Base-by-base conservation (phyloP, 192 early-diverging fungal genomes). In the Coemansia sp. region DNA sequence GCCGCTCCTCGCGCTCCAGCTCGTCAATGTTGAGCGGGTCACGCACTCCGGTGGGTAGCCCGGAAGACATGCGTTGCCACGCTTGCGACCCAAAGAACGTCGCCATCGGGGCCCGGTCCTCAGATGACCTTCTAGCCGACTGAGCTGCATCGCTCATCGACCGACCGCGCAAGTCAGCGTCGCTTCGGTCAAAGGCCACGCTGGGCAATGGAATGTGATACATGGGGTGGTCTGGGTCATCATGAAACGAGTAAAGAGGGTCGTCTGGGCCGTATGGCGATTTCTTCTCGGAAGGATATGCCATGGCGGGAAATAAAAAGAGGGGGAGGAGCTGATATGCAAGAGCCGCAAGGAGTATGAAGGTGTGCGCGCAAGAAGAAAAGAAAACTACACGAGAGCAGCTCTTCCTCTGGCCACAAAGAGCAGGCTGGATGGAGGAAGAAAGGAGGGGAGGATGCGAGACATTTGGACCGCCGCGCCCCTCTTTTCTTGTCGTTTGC, bases 11-110 rank as follows among this genome's bases (percentile, higher is more conserved):
- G 45, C 73, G 65, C 58, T 77, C 73, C 33, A 77, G 65, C 62
- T 77, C 73, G 30, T 77, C 66, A 21, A 77, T 77, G 56, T 77
- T 77, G 10, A 77, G 59, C 18, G 73, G 73, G 51, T 77, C 73
- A 21, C 59, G 73, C 35, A 77, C 73, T 4, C 62, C 73, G 31
- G 62, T 51, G 17, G 72, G 72, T 17, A 76, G 55, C 1, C 50
- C 60, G 4, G 65, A 53, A 32, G 71, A 75, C 61, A 68, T 56
- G 27, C 62, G 72, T 50, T 69, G 72, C 72, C 72, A 76, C 11
- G 61, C 54, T 34, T 56, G 62, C 3, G 42, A 48, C 1, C 53
- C 72, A 29, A 76, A 68, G 29, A 68, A 68, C 37, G 71, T 75
- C 3, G 70, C 55, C 31, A 75, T 47, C n/a, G 65, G 58, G 4